Percentiles rank a stretch among this genome's conserved stretches.
Evolutionary conservation across 208 protist species (phyloP).

Genomic region (Spongospora subterranea): DNA sequence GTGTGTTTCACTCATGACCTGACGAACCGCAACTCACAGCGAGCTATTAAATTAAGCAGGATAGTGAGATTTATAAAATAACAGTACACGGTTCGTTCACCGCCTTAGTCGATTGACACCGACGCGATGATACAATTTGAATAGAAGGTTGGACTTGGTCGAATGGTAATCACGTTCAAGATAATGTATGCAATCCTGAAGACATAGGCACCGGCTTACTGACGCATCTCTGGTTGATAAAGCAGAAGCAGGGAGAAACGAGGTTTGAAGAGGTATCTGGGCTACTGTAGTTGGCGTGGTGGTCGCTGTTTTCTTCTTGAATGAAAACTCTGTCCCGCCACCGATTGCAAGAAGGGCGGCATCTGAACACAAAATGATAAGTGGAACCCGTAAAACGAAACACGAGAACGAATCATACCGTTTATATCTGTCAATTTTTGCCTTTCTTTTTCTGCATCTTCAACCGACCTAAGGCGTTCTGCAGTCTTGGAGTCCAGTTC

Average conservation of each 20-base stretch:
- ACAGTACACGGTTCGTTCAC: no score
- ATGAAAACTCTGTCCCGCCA: constrained; percentile 18
- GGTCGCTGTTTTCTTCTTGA: constrained; percentile 32
- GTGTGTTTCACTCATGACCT: no score
- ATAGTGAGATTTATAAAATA: no score
- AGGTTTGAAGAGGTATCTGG: neutral
- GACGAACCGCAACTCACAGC: no score
- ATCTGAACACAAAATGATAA: neutral
- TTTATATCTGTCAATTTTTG: constrained; percentile 33
- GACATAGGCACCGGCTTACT: neutral
- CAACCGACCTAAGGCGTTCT: neutral
- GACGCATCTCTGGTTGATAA: neutral
- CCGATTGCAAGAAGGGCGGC: neutral
- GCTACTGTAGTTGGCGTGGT: neutral
- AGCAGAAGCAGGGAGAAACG: neutral
- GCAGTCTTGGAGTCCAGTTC: constrained; percentile 12
- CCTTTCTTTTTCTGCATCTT: constrained; percentile 50
- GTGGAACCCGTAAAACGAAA: neutral
- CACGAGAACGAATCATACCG: neutral
- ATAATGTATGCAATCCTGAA: constrained; percentile 19
- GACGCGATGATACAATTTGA: constrained; percentile 50
- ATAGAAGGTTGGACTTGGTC: constrained; percentile 29
- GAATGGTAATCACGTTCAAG: constrained; percentile 52
- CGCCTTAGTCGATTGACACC: neutral
- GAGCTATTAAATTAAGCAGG: no score